A percentile compares a stretch with the other conserved stretches of the same genome.
Conservation (phyloP, 805 yeast species). For the Candida vartiovaarae region DNA sequence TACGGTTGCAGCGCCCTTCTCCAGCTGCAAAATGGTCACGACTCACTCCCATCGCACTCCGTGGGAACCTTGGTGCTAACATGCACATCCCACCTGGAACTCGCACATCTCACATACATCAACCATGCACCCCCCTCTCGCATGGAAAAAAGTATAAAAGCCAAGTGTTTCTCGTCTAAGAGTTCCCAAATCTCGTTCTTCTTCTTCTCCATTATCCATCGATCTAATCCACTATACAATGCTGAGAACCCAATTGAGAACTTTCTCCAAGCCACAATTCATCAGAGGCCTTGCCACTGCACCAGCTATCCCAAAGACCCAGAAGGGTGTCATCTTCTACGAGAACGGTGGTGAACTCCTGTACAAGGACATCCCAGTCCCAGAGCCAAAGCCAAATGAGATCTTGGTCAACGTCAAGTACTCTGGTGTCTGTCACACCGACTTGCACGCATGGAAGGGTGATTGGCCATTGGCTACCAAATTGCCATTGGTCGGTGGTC, state of each 20-base stretch:
- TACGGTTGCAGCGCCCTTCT: too few relatives aligned
- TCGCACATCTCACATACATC: too few relatives aligned
- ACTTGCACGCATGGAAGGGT: slow-evolving; percentile 52
- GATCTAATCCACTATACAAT: slow-evolving; percentile 5
- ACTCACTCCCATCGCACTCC: too few relatives aligned
- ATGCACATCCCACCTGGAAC: too few relatives aligned
- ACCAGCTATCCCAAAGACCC: slow-evolving; percentile 37
- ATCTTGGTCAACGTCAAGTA: slow-evolving; percentile 59
- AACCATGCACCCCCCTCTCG: too few relatives aligned
- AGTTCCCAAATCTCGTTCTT: neutral
- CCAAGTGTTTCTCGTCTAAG: too few relatives aligned
- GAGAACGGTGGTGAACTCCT: slow-evolving; percentile 42
- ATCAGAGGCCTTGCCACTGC: slow-evolving; percentile 25
- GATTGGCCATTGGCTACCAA: slow-evolving; percentile 41
- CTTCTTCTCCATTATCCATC: too few relatives aligned
- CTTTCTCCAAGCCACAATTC: slow-evolving; percentile 17
- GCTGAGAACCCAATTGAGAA: slow-evolving; percentile 20
- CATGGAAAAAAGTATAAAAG: too few relatives aligned
- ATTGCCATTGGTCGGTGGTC: slow-evolving; percentile 67
- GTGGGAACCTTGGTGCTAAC: too few relatives aligned
- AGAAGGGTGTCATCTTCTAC: slow-evolving; percentile 48
- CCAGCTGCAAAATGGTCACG: too few relatives aligned
- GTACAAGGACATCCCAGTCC: slow-evolving; percentile 49
- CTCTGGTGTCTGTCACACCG: slow-evolving; percentile 73
- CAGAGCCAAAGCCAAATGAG: slow-evolving; percentile 58